Conservation (phyloP, 1,284 basidiomycete species). For the Rhizoctonia solani region DNA sequence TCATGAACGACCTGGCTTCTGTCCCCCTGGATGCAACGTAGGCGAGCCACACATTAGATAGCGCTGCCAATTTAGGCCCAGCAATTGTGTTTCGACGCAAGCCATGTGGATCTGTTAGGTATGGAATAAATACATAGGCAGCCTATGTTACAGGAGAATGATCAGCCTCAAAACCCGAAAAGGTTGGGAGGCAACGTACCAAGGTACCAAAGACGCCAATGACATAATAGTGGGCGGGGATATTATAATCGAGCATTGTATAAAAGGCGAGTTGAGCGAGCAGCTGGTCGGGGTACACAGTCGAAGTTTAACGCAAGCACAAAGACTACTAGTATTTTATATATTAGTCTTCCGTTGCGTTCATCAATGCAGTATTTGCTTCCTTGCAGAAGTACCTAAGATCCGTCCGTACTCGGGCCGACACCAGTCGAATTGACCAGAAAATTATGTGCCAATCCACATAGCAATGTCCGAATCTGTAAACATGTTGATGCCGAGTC, state of each 20-base stretch:
- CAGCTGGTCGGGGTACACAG: too few species aligned
- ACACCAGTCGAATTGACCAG: background rate
- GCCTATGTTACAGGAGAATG: background rate
- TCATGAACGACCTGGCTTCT: constrained; percentile 77
- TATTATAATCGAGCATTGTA: background rate
- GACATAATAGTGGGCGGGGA: background rate
- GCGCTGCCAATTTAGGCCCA: constrained; percentile 75
- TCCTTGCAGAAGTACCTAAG: background rate
- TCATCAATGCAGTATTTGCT: too few species aligned
- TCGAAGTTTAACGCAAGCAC: too few species aligned
- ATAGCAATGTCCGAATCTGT: background rate
- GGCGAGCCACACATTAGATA: constrained; percentile 80
- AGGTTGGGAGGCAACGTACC: background rate
- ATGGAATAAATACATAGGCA: constrained; percentile 3
- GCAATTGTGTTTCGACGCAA: constrained; percentile 51
- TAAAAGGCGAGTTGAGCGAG: too few species aligned
- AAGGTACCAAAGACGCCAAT: background rate
- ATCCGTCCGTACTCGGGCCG: constrained; percentile 16
- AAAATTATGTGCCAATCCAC: constrained; percentile 18
- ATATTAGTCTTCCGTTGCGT: too few species aligned
- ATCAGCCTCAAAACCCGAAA: background rate
- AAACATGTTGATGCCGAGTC: too few species aligned
- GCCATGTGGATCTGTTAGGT: background rate
- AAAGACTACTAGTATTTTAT: too few species aligned
- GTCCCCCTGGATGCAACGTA: constrained; percentile 67